Base-by-base conservation (phyloP, 306 rosid genomes). In the Luffa acutangula region DNA sequence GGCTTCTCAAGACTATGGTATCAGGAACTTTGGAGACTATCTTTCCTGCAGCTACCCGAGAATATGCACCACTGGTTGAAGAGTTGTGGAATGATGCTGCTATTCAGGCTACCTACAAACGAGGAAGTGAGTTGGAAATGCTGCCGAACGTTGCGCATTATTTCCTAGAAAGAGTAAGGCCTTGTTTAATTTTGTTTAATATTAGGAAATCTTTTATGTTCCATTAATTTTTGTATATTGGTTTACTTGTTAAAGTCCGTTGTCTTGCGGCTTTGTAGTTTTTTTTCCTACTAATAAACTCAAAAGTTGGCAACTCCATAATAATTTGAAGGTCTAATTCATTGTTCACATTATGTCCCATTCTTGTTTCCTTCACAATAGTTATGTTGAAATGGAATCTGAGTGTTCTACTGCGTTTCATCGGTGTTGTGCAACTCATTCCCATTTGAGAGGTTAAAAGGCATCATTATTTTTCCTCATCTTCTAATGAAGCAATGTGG, bases 11-110 rank as follows among this genome's bases (percentile, higher is more conserved):
- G 91, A 90, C 90, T 49, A 96, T 93, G 96, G 97, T 85, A 52
- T 84, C 91, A 0, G 99, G 99, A 83, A 90, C 90, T 85, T 87
- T 96, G 83, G 99, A 93, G 85, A 91, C 91, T 65, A 89, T 96
- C 82, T 96, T 96, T 83, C 99, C 99, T 67, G 99, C 99, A 10
- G 99, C 99, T 73, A 93, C 93, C 62, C 94, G 97, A 83, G 99
- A 96, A 83, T 96, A 96, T 84, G 92, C 94, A 54, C 99, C 99
- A 17, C 64, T 92, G 77, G 86, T 96, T 37, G 98, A 90, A 82
- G 99, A 93, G 90, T 83, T 96, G 83, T 96, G 98, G 98, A 83
- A 87, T 64, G 94, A 90, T 84, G 81, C 93, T 58, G 99, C 99
- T 76, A 84, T 90, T 82, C 89, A 89, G 80, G 98, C 96, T 58